Base-by-base conservation (phyloP, 306 rosid species). In the Morella rubra region DNA sequence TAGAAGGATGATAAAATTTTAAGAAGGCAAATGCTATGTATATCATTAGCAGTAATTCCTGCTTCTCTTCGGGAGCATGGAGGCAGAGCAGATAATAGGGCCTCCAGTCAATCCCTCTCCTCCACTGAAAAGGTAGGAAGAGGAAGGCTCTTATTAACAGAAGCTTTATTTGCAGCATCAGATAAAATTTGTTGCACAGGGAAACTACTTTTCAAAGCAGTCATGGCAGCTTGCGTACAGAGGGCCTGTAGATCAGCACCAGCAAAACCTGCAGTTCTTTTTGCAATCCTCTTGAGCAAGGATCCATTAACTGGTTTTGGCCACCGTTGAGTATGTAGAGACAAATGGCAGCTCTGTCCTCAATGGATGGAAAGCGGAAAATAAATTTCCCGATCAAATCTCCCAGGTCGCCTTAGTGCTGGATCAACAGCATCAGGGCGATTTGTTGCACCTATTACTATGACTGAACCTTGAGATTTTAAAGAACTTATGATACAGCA, bases 181-280 rank as follows among this genome's bases (percentile, higher is more conserved):
- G 96, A 85, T 72, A 95, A 74, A 77, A 90, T 85, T 78, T 88
- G 89, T 50, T 90, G 94, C 84, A 95, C 87, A 84, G 98, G 98
- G 73, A 95, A 95, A 80, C 89, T 95, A 80, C 98, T 90, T 88
- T 88, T 92, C 91, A 95, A 86, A 8, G 96, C 96, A 69, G 80
- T 90, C 37, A 95, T 84, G 52, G 97, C 98, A 47, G 97, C 98
- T 85, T 90, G 97, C 41, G 98, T 95, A 86, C 98, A 95, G 47
- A 95, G 98, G 78, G 98, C 97, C 85, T 92, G 98, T 80, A 95
- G 96, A 89, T 92, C 98, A 41, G 98, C 97, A 80, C 98, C 98
- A 71, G 98, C 98, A 86, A 84, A 95, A 72, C 97, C 98, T 60
- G 93, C 84, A 59, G 98, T 95, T 81, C 85, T 91, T 45, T 77